Conservation (phyloP, 768 basidiomycete genomes). For the Xanthoconium stramineum region DNA sequence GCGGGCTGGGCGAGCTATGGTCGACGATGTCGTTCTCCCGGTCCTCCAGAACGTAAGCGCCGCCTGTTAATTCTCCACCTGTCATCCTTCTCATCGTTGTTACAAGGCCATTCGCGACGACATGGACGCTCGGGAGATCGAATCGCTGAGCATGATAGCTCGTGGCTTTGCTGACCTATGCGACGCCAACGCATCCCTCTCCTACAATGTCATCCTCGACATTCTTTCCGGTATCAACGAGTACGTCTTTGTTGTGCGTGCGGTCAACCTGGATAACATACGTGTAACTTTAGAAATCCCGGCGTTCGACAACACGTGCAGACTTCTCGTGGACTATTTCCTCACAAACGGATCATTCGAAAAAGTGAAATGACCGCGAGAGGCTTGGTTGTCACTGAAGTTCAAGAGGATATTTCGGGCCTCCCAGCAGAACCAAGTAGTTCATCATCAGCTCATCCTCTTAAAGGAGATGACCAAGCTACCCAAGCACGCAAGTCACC, state of each 20-base stretch:
- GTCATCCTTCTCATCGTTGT: constrained; percentile 2
- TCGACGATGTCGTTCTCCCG: constrained; percentile 84
- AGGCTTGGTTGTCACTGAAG: constrained; percentile 81
- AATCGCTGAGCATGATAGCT: constrained; percentile 84
- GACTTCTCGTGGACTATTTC: constrained; percentile 75
- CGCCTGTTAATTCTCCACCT: neutral
- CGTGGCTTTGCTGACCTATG: constrained; percentile 87
- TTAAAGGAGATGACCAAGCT: constrained; percentile 38
- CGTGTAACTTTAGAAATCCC: constrained; percentile 52
- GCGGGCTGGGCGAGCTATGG: constrained; percentile 64
- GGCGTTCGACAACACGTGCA: constrained; percentile 81
- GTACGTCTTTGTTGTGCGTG: constrained; percentile 44
- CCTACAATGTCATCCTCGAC: constrained; percentile 86
- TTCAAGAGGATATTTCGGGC: constrained; percentile 66
- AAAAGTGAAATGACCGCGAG: constrained; percentile 83
- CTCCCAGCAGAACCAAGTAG: constrained; percentile 38
- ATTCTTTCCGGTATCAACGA: constrained; percentile 88
- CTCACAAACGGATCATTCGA: constrained; percentile 73
- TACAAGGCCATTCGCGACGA: constrained; percentile 70
- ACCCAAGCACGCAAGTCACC: constrained; percentile 68
- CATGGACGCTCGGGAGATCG: constrained; percentile 85
- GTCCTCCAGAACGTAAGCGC: constrained; percentile 66
- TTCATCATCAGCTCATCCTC: constrained; percentile 26
- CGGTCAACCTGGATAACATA: constrained; percentile 3
- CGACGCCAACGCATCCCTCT: constrained; percentile 77